A percentile compares a stretch with the other conserved stretches of the same genome.
Conservation (phyloP, 768 basidiomycete species). For the Leccinum subgranulosum region DNA sequence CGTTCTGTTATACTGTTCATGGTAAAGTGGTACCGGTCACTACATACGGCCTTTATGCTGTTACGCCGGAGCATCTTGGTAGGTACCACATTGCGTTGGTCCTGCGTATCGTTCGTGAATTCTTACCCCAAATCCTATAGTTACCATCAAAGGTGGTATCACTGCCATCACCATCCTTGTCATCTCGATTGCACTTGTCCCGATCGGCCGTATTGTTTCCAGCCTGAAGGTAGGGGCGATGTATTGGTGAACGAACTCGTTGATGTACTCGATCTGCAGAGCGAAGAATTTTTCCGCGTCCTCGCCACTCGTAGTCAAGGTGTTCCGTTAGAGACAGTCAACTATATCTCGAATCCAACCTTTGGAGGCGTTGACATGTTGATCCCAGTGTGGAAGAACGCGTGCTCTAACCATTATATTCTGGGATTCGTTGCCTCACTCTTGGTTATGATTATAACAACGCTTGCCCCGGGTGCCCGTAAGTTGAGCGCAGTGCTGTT, state of each 20-base stretch:
- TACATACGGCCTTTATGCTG: conserved; percentile 18
- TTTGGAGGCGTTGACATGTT: conserved; percentile 18
- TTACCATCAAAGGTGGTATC: conserved; percentile 26
- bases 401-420: conserved; percentile 23
- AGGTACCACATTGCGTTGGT: neutral
- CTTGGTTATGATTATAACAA: conserved; percentile 17
- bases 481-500: conserved; percentile 2
- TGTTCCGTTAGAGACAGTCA: conserved; percentile 22
- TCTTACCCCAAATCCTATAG: conserved; percentile 4
- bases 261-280: conserved; percentile 5
- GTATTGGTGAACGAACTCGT: neutral
- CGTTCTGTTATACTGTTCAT: conserved; percentile 28
- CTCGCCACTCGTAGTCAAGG: conserved; percentile 14
- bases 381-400: conserved; percentile 11
- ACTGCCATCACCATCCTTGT: conserved; percentile 28
- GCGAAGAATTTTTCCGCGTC: conserved; percentile 29
- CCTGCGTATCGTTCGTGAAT: neutral
- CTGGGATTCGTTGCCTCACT: conserved; percentile 16
- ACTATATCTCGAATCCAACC: conserved; percentile 22
- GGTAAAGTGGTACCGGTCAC: conserved; percentile 23
- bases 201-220: conserved; percentile 17
- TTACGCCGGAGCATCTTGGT: conserved; percentile 22
- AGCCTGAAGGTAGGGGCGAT: conserved; percentile 12
- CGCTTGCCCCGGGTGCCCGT: conserved; percentile 26
- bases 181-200: conserved; percentile 27